phyloP scores from a whole-genome alignment of 148 eudicot species.

The Chenopodium suecicum region DNA sequence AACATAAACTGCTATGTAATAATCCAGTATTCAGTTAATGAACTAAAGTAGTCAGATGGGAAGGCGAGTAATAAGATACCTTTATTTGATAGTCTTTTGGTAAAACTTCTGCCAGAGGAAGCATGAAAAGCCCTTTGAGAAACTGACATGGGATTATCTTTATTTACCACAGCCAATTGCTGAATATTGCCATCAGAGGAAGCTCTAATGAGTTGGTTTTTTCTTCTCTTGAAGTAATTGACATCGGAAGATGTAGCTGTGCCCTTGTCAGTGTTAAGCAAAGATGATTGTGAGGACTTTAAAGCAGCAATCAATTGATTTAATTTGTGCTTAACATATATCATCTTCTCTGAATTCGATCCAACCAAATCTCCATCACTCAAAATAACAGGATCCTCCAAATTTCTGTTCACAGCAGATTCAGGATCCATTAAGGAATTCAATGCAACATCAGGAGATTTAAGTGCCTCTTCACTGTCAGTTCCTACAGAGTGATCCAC shows the following conservation, averaged over 20 bases:
- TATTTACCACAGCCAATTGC: slow-evolving; percentile 28
- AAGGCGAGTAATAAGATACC: slow-evolving; percentile 30
- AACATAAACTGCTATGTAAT: neutral
- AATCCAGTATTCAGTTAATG: neutral
- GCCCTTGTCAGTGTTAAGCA: slow-evolving; percentile 35
- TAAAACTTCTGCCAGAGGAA: slow-evolving; percentile 38
- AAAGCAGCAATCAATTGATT: slow-evolving; percentile 84
- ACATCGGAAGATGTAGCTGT: slow-evolving; percentile 43
- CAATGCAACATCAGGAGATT: slow-evolving; percentile 33
- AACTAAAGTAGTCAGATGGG: neutral
- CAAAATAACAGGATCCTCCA: slow-evolving; percentile 38
- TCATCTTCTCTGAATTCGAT: slow-evolving; percentile 33
- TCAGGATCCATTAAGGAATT: slow-evolving; percentile 36
- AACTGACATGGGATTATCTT: slow-evolving; percentile 28
- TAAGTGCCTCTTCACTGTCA: slow-evolving; percentile 27
- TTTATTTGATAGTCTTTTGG: slow-evolving; percentile 44
- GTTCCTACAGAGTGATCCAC: slow-evolving; percentile 32
- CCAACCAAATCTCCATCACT: slow-evolving; percentile 47
- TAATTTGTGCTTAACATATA: slow-evolving; percentile 69
- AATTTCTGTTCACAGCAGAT: slow-evolving; percentile 29
- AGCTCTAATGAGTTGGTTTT: slow-evolving; percentile 79
- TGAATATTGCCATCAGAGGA: slow-evolving; percentile 44
- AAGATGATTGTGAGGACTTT: slow-evolving; percentile 40
- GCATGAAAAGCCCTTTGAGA: slow-evolving; percentile 29
- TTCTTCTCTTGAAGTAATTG: slow-evolving; percentile 71